phyloP scores from a whole-genome alignment of 208 protist species.

The Trypanosomatidae sp. region DNA sequence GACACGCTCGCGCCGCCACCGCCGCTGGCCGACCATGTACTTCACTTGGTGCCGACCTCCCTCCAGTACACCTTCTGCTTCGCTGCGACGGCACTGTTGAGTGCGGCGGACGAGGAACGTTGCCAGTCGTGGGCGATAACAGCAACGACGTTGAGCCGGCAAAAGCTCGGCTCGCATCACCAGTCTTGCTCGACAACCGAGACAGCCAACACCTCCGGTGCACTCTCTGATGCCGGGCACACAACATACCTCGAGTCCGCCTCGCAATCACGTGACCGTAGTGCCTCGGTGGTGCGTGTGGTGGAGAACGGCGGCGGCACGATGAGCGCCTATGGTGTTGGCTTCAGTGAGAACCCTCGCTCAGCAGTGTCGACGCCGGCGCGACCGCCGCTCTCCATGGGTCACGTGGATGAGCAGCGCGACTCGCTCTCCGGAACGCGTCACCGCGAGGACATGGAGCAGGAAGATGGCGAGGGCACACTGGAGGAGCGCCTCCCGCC shows the following conservation, averaged over 20 bases:
- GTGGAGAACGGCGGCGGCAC: constrained; percentile 8
- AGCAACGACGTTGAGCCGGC: constrained; percentile 8
- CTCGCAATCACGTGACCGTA: constrained; percentile 20
- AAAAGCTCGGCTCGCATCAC: neutral
- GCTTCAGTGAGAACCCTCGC: constrained; percentile 16
- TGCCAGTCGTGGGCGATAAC: constrained; percentile 29
- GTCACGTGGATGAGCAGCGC: constrained; percentile 12
- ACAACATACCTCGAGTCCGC: constrained; percentile 21
- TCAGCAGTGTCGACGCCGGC: constrained; percentile 18
- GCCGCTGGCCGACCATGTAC: constrained; percentile 26
- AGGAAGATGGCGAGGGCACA: neutral
- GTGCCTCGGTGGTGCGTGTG: constrained; percentile 17
- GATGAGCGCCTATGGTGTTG: neutral
- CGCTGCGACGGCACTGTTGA: constrained; percentile 39
- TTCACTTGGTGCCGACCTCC: constrained; percentile 22
- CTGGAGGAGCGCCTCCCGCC: constrained; percentile 17
- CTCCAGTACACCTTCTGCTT: constrained; percentile 48
- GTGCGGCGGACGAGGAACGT: constrained; percentile 27
- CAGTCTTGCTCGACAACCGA: constrained; percentile 23
- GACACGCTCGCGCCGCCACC: constrained; percentile 14
- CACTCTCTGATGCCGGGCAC: constrained; percentile 26
- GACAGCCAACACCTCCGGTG: constrained; percentile 32
- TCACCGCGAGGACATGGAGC: constrained; percentile 4
- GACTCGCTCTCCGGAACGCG: neutral
- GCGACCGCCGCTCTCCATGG: neutral